Evolutionary conservation across 2,329 filamentous ascomycete genomes (phyloP), one percentile per base, ranked within the genome.

Genomic region (Parafenestella ontariensis): DNA sequence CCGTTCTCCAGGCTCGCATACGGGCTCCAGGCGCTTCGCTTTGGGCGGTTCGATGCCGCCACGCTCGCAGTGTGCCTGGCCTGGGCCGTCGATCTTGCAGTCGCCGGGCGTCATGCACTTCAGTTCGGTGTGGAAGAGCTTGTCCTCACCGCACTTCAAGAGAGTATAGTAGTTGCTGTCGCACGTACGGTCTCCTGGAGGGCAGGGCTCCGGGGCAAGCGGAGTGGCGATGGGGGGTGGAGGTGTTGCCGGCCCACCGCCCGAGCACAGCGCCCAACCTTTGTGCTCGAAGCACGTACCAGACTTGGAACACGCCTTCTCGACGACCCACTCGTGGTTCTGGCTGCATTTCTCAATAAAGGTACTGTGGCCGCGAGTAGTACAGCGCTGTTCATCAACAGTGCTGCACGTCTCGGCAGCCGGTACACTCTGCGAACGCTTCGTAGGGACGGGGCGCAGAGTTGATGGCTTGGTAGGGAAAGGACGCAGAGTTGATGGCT

Each of bases 71-170:
- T 47, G 48, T 21, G 52, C 42, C n/a, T 33, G 21, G 1, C 47
- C 48, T 29, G 18, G 42, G 17, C 23, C 6, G 13, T 52, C 42
- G 5, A 40, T 47, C 15, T 39, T 50, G 47, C 52, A 55, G 26
- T 54, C 52, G 13, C 37, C 48, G 11, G 37, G 44, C 5, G 36
- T 40, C 28, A 23, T 23, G 37, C 48, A 55, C 24, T 52, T 55
- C 24, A 44, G 47, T 29, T 52, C 23, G 9, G 28, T 48, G 20
- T 34, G 26, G 31, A 21, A 56, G 13, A 26, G 18, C 6, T 39
- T 21, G 11, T 47, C 36, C 21, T 41, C 29, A 17, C 42, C 49
- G 44, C 52, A 55, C 0, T 44, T 28, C 3, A 44, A 20, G 2
- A 52, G 44, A 13, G 37, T 42, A 24, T 56, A 52, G 24, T 17